Evolutionary conservation across 805 yeast genomes (phyloP).

Genomic region (Candida sphagnicola): DNA sequence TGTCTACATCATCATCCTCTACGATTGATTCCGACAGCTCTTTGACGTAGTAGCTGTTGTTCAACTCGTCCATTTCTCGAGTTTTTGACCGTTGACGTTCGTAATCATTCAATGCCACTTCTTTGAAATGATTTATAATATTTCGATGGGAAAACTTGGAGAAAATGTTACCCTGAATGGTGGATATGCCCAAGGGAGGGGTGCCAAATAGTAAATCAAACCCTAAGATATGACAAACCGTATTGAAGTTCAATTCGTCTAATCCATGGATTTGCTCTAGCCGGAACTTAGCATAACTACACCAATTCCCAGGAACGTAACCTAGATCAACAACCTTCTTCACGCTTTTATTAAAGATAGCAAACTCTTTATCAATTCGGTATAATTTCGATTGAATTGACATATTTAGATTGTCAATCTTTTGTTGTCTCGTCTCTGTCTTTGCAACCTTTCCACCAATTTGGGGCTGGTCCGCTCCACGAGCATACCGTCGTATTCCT

Average conservation of each 20-base stretch:
- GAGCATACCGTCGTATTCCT: background rate
- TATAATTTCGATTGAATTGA: slow-evolving; percentile 21
- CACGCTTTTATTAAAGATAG: slow-evolving; percentile 21
- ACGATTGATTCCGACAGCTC: slow-evolving; percentile 19
- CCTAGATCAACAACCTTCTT: slow-evolving; percentile 37
- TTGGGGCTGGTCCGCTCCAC: slow-evolving; percentile 2
- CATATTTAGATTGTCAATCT: slow-evolving; percentile 20
- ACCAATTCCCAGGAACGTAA: slow-evolving; percentile 41
- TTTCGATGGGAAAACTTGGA: slow-evolving; percentile 38
- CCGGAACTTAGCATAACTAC: slow-evolving; percentile 22
- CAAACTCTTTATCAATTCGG: slow-evolving; percentile 24
- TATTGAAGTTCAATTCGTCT: slow-evolving; percentile 19
- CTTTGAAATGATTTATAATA: slow-evolving; percentile 24
- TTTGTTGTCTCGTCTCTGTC: slow-evolving; percentile 20
- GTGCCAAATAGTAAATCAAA: slow-evolving; percentile 63
- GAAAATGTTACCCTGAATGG: slow-evolving; percentile 86
- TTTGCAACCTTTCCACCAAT: background rate
- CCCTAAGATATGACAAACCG: slow-evolving; percentile 34
- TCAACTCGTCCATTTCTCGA: slow-evolving; percentile 6
- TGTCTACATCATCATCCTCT: background rate
- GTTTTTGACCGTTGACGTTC: background rate
- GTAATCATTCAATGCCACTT: slow-evolving; percentile 15
- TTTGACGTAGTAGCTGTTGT: slow-evolving; percentile 22
- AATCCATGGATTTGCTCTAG: slow-evolving; percentile 25
- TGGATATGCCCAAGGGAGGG: slow-evolving; percentile 77